phyloP scores from a whole-genome alignment of 2,329 filamentous ascomycete species.

The Lasiodiplodia hormozganensis region DNA sequence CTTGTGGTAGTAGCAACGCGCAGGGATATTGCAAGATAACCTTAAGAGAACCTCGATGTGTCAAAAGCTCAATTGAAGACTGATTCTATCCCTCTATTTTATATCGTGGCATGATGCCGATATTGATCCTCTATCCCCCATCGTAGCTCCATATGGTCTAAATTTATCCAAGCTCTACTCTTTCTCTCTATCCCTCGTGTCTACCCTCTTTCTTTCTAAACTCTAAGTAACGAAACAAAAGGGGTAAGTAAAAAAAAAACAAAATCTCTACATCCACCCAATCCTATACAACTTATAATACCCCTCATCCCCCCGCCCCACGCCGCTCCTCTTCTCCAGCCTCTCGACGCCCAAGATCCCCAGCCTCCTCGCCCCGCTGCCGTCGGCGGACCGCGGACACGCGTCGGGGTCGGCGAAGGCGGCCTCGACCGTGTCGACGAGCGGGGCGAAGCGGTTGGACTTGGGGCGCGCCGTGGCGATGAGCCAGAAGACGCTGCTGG shows the following conservation, averaged over 20 bases:
- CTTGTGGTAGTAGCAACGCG: no score
- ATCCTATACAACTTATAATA: conserved; percentile 45
- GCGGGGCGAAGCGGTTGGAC: conserved; percentile 45
- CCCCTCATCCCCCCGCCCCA: conserved; percentile 45
- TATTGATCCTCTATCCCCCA: no score
- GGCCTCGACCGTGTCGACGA: conserved; percentile 44
- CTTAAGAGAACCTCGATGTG: no score
- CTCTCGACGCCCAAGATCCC: conserved; percentile 3
- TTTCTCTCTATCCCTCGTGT: no score
- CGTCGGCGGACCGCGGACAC: conserved; percentile 31
- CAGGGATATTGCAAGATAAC: no score
- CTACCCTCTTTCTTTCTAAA: no score
- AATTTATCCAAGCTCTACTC: no score
- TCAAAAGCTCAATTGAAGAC: no score
- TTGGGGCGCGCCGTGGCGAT: conserved; percentile 41
- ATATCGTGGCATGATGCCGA: no score
- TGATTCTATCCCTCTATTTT: no score
- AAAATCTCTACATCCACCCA: conserved; percentile 35
- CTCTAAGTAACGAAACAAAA: no score
- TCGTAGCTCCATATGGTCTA: no score
- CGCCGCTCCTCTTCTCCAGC: conserved; percentile 33
- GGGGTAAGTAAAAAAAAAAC: not conserved
- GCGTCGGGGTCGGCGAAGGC: conserved; percentile 37
- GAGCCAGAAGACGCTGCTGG: conserved; percentile 42
- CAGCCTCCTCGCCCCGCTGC: conserved; percentile 32